Evolutionary conservation across 2,329 filamentous ascomycete species (phyloP).

Genomic region (Cephalotrichum gorgonifer): DNA sequence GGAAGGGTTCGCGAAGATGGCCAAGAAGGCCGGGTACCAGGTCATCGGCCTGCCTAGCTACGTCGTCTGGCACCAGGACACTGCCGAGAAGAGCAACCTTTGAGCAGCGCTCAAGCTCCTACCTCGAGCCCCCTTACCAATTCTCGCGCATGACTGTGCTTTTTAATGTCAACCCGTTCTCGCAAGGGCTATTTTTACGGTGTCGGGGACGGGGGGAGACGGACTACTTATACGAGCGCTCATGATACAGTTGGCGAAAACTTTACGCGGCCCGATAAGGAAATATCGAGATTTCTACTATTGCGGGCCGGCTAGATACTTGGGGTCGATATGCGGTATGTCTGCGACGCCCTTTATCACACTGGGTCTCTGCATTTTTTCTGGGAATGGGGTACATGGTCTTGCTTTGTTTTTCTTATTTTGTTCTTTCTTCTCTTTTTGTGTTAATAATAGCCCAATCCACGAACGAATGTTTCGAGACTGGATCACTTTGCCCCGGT

Average conservation of each 20-base stretch:
- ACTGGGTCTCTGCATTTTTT: not conserved
- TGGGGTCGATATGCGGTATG: not conserved
- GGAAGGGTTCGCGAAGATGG: constrained; percentile 98
- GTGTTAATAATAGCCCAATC: too few relatives aligned
- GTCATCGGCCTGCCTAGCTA: constrained; percentile 94
- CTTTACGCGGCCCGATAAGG: not conserved
- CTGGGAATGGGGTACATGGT: not conserved
- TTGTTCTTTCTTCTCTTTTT: not conserved
- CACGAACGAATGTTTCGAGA: too few relatives aligned
- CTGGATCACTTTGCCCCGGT: too few relatives aligned
- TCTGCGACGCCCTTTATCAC: not conserved
- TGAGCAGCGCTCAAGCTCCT: constrained; percentile 17
- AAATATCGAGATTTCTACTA: not conserved
- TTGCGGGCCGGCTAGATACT: not conserved
- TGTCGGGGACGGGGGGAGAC: not conserved
- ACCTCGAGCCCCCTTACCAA: not conserved
- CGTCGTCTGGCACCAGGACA: constrained; percentile 97
- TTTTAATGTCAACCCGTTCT: not conserved
- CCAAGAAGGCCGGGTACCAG: constrained; percentile 85
- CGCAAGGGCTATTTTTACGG: not conserved
- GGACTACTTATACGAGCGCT: constrained; percentile 1
- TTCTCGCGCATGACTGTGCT: not conserved
- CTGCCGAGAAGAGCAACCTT: constrained; percentile 79
- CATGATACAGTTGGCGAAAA: not conserved
- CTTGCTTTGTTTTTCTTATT: not conserved